Evolutionary conservation across 345 rosid species (phyloP), one percentile per base, ranked within the genome.

Genomic region (Gossypium rotundifolium): DNA sequence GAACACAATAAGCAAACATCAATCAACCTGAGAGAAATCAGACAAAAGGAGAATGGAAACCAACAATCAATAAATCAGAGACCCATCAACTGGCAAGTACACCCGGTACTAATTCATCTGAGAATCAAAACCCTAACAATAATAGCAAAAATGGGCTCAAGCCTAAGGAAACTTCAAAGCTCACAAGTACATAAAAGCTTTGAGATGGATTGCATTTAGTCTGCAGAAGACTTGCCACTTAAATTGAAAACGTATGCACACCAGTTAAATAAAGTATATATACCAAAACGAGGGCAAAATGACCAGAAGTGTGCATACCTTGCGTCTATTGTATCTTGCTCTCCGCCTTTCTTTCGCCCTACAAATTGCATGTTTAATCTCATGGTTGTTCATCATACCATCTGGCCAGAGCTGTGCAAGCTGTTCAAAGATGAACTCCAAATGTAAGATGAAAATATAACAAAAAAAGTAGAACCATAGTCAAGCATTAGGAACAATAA

Each of bases 401-500:
- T 78, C 85, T 74, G 98, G 98, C 98, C 98, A 94, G 74, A 94
- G 75, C 29, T 75, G 84, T 69, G 97, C 96, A 74, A 94, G 88
- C 98, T 94, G 91, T 66, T 64, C 77, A 80, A 18, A 73, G 46
- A 80, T 49, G 51, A 45, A 65, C 59, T 18, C 71, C 75, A 60
- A 72, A 54, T 73, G 75, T 79, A 60, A 81, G 68, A 79, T 79
- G 71, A 29, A 57, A 16, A 74, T 60, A 65, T 20, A 75, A 27
- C 59, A 29, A 14, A 29, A 63, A 74, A 61, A 65, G 3, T 40
- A n/a, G 20, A 22, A 75, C 6, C 14, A 46, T 63, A 11, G 13
- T 20, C 48, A 7, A 16, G 59, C 20, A 63, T 13, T 22, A 18
- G 42, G 12, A 71, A 79, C 40, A 67, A 18, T n/a, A 71, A 42